Percentiles rank a stretch among this genome's conserved stretches.
phyloP scores from a whole-genome alignment of 352 stramenopile genomes.

The Phytophthora chlamydospora region DNA sequence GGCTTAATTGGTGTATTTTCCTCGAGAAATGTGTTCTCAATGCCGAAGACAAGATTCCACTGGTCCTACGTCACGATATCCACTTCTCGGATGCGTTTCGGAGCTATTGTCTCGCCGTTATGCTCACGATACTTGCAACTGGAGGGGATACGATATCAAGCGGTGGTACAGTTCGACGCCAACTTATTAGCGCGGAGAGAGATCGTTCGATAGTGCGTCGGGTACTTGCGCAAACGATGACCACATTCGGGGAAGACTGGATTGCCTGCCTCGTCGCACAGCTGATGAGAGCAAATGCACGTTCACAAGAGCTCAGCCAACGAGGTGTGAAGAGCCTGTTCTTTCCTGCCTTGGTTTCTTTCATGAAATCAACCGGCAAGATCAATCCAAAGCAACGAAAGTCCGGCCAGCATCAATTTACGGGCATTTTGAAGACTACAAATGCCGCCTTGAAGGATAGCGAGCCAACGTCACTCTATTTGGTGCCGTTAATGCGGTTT shows the following conservation, averaged over 20 bases:
- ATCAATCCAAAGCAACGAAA: conserved; percentile 19
- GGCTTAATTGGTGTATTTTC: conserved; percentile 36
- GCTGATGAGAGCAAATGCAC: conserved; percentile 29
- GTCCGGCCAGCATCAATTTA: conserved; percentile 32
- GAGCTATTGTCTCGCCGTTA: conserved; percentile 32
- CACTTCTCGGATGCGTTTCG: conserved; percentile 38
- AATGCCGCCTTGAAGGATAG: conserved; percentile 30
- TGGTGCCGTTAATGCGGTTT: conserved; percentile 39
- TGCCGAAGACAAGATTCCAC: conserved; percentile 1
- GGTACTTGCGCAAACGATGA: conserved; percentile 32
- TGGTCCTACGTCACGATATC: neutral
- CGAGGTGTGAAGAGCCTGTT: conserved; percentile 40
- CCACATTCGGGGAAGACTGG: conserved; percentile 32
- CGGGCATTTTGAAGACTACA: conserved; percentile 19
- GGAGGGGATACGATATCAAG: conserved; percentile 49
- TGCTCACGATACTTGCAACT: conserved; percentile 29
- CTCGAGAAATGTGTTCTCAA: conserved; percentile 33
- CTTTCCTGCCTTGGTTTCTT: conserved; percentile 44
- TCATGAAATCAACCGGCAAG: conserved; percentile 22
- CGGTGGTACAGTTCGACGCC: conserved; percentile 16
- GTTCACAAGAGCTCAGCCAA: conserved; percentile 11
- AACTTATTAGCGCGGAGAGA: conserved; percentile 23
- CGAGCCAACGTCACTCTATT: conserved; percentile 33
- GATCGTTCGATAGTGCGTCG: conserved; percentile 31
- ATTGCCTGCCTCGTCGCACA: conserved; percentile 24